A percentile compares a stretch with the other conserved stretches of the same genome.
Conservation (phyloP, 129 eudicot genomes). For the Artemisia tridentata region DNA sequence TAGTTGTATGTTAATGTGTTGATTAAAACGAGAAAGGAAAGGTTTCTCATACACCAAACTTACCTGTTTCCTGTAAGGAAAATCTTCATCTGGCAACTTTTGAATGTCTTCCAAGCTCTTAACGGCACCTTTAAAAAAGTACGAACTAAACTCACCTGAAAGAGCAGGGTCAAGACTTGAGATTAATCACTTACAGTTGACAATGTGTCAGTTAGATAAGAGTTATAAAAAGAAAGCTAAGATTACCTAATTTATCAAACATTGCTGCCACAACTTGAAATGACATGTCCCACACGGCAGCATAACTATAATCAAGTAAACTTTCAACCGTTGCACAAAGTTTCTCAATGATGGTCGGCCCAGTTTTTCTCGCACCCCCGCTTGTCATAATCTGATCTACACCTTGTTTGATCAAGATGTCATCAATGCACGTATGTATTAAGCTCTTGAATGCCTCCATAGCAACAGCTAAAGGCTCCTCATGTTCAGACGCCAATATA, state of each 20-base stretch:
- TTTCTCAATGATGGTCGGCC: conserved; percentile 76
- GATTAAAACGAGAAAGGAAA: not conserved
- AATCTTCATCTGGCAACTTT: conserved; percentile 83
- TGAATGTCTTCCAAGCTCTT: conserved; percentile 78
- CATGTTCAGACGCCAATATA: conserved; percentile 86
- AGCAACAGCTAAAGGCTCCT: conserved; percentile 78
- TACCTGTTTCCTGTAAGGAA: conserved; percentile 81
- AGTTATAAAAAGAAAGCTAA: not conserved
- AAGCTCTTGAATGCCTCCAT: conserved; percentile 74
- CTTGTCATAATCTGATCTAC: conserved; percentile 53
- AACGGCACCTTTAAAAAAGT: conserved; percentile 56
- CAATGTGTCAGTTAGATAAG: not conserved
- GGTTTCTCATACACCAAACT: conserved; percentile 1
- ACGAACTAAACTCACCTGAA: conserved; percentile 61
- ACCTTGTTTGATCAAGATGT: conserved; percentile 75
- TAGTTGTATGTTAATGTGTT: not conserved
- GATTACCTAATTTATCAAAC: conserved; percentile 86
- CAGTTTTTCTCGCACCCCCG: conserved; percentile 42
- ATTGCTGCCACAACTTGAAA: conserved; percentile 82
- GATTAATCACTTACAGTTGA: conserved; percentile 1
- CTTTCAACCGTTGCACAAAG: conserved; percentile 75
- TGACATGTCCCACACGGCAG: conserved; percentile 87
- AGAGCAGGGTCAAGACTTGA: not conserved
- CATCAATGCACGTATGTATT: conserved; percentile 74
- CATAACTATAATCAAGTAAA: conserved; percentile 70